These are phyloP conservation scores for Suillus alpinus DNA, from an alignment of 768 basidiomycete species.

Conservation along the genomic window DNA sequence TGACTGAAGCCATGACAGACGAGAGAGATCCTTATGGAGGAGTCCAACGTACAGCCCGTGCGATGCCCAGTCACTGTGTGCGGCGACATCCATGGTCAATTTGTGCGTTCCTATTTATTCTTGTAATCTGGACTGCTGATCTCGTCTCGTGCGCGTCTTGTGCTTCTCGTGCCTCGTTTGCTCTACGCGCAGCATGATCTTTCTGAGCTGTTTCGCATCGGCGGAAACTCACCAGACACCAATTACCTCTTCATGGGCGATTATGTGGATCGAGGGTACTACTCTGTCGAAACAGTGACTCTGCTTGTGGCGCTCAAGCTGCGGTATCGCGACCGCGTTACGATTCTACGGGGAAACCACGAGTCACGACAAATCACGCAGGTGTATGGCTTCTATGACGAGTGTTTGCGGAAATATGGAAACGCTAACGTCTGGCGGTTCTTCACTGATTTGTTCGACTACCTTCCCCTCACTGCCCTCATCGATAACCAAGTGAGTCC, in stretches of 20 bases:
- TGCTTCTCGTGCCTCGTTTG: not conserved
- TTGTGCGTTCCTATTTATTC: constrained; percentile 65
- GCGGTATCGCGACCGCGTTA: constrained; percentile 96
- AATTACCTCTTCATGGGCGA: constrained; percentile 99
- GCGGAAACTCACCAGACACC: constrained; percentile 97
- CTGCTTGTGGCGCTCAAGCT: constrained; percentile 96
- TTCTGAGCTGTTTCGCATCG: constrained; percentile 97
- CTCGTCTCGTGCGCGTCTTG: constrained; percentile 12
- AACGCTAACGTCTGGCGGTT: constrained; percentile 99
- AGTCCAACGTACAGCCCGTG: constrained; percentile 98
- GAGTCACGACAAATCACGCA: constrained; percentile 99
- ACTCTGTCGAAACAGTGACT: constrained; percentile 98
- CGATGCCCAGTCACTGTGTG: constrained; percentile 99
- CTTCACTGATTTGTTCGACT: constrained; percentile 99
- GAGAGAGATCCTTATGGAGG: constrained; percentile 97
- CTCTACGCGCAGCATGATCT: constrained; percentile 82
- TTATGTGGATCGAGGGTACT: constrained; percentile 99
- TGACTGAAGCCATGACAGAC: constrained; percentile 54
- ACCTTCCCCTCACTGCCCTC: constrained; percentile 92
- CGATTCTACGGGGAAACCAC: constrained; percentile 97
- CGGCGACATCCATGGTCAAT: constrained; percentile 99
- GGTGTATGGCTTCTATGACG: constrained; percentile 99
- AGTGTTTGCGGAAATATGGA: constrained; percentile 98
- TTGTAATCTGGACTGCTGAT: constrained; percentile 25
- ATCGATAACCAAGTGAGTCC: constrained; percentile 96